phyloP scores from a whole-genome alignment of 768 basidiomycete species.

The Dioszegia hungarica region DNA sequence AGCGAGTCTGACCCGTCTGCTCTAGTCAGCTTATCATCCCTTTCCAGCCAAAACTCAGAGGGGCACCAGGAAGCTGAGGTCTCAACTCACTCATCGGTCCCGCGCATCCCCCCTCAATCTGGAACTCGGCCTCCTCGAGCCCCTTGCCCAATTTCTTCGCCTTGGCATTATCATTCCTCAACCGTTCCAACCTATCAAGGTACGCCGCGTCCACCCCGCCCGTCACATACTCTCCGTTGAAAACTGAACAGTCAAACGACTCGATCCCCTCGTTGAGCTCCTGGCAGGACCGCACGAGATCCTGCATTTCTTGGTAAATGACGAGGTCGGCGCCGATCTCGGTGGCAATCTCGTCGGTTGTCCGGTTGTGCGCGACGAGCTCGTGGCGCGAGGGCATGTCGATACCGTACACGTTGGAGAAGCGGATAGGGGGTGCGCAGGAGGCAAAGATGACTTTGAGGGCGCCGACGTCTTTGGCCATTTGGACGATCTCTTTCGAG shows the following conservation, averaged over 20 bases:
- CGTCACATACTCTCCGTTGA: slow-evolving; percentile 94
- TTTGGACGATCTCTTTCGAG: slow-evolving; percentile 96
- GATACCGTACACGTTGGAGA: slow-evolving; percentile 96
- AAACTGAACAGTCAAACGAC: slow-evolving; percentile 92
- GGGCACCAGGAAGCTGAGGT: no score
- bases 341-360: slow-evolving; percentile 64
- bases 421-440: slow-evolving; percentile 91
- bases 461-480: slow-evolving; percentile 98
- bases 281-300: slow-evolving; percentile 78
- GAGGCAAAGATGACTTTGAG: slow-evolving; percentile 93
- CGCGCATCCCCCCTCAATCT: slow-evolving; percentile 33
- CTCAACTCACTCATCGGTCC: slow-evolving; percentile 50
- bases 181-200: slow-evolving; percentile 64
- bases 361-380: slow-evolving; percentile 78
- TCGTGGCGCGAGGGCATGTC: slow-evolving; percentile 97
- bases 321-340: slow-evolving; percentile 91
- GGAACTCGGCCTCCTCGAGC: slow-evolving; percentile 32
- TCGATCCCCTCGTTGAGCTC: slow-evolving; percentile 73
- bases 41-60: not conserved
- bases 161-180: slow-evolving; percentile 79
- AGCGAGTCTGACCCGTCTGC: slow-evolving; percentile 49
- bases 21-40: not conserved
- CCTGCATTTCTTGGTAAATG: slow-evolving; percentile 87
- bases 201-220: slow-evolving; percentile 84
- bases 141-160: slow-evolving; percentile 50